Conservation (phyloP, 805 yeast genomes). For the Kodamaea kakaduensis region DNA sequence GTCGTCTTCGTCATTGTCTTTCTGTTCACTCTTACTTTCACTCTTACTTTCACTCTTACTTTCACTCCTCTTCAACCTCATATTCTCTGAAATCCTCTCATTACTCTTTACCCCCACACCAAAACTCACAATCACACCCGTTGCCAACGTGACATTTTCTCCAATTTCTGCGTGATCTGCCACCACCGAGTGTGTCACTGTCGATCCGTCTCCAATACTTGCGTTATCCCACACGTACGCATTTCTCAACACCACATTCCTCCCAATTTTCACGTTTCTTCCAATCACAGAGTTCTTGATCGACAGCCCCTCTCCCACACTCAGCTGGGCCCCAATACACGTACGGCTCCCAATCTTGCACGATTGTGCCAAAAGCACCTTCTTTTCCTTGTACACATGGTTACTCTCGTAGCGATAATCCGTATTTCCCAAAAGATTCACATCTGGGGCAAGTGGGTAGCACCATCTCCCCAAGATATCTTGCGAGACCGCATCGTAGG, state of each 20-base stretch:
- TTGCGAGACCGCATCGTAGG: constrained; percentile 86
- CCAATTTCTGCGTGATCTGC: constrained; percentile 63
- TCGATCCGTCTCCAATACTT: constrained; percentile 59
- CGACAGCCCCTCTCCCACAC: constrained; percentile 68
- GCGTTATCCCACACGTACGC: constrained; percentile 89
- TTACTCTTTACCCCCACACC: constrained; percentile 61
- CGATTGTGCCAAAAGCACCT: constrained; percentile 89
- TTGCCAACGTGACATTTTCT: constrained; percentile 45
- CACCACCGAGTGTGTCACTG: constrained; percentile 60
- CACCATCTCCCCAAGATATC: constrained; percentile 90
- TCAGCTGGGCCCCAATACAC: constrained; percentile 74
- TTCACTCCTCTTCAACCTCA: constrained; percentile 53
- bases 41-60: no score
- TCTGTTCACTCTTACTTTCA: no score
- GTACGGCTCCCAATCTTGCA: constrained; percentile 79
- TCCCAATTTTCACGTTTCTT: constrained; percentile 78
- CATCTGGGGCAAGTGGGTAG: constrained; percentile 86
- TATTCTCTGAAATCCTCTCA: constrained; percentile 44
- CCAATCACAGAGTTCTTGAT: constrained; percentile 79
- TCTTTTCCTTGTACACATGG: constrained; percentile 84
- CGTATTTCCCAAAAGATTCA: constrained; percentile 67
- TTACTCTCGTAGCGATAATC: constrained; percentile 76
- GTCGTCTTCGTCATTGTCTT: constrained; percentile 52
- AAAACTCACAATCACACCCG: constrained; percentile 80
- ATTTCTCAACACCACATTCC: constrained; percentile 63